Evolutionary conservation across 2,329 filamentous ascomycete species (phyloP).

Genomic region (Cephalotrichum gorgonifer): DNA sequence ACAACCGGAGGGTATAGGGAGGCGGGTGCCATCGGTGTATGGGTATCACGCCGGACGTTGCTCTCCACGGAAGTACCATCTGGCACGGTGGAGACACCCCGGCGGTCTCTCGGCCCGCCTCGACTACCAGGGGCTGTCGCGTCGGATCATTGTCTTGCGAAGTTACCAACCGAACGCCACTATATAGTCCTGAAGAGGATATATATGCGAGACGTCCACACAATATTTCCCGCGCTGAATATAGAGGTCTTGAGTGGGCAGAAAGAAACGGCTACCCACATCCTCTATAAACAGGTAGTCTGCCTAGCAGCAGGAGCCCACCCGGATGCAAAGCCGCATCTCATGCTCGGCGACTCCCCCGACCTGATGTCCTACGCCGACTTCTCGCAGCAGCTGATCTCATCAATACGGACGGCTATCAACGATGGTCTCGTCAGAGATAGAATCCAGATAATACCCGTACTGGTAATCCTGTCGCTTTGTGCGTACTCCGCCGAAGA

Average conservation of each 20-base stretch:
- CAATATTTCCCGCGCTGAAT: slow-evolving; percentile 2
- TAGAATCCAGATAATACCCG: slow-evolving; percentile 11
- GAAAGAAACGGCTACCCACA: neutral
- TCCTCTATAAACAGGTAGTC: slow-evolving; percentile 1
- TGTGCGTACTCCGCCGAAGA: slow-evolving; percentile 9
- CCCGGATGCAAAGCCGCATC: neutral
- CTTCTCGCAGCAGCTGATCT: slow-evolving; percentile 7
- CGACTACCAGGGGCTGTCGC: neutral
- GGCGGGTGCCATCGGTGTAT: slow-evolving; percentile 9
- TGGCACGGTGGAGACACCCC: neutral
- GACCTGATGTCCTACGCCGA: slow-evolving; percentile 5
- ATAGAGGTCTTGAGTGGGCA: neutral
- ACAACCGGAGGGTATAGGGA: slow-evolving; percentile 7
- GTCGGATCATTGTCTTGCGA: neutral
- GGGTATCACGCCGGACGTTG: slow-evolving; percentile 8
- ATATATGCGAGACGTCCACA: slow-evolving; percentile 4
- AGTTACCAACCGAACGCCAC: neutral
- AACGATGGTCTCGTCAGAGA: slow-evolving; percentile 6
- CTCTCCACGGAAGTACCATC: neutral
- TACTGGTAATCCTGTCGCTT: slow-evolving; percentile 23
- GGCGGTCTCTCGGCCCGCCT: neutral
- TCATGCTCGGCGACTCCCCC: neutral
- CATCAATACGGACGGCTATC: slow-evolving; percentile 8
- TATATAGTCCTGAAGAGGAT: slow-evolving; percentile 1
- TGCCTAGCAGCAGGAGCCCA: slow-evolving; percentile 2